Percentiles rank a stretch among this genome's conserved stretches.
phyloP scores from a whole-genome alignment of 495 filamentous ascomycete species.

The Lophiostoma macrostomum region DNA sequence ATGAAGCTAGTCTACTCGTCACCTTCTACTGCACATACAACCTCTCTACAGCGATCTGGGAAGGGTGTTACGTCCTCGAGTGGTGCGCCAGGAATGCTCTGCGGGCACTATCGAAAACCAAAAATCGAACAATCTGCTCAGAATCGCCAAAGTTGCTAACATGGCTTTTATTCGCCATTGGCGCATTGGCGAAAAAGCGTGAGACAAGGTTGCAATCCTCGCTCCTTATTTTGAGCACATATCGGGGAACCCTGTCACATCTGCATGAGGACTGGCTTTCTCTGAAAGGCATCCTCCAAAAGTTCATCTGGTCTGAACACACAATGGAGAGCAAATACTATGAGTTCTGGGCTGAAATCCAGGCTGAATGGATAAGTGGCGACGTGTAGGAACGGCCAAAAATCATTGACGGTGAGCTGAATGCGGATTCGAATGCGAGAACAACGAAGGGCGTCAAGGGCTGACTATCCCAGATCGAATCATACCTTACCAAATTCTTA shows the following conservation, averaged over 20 bases:
- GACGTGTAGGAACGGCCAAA: not conserved
- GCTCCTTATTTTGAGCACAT: not conserved
- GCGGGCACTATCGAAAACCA: not conserved
- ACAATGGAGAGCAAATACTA: conserved; percentile 1
- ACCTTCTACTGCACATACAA: conserved; percentile 17
- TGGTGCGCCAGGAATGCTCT: conserved; percentile 5
- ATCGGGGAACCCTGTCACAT: not conserved
- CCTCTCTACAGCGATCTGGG: conserved; percentile 11
- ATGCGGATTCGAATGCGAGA: too few relatives aligned
- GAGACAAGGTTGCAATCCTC: not conserved
- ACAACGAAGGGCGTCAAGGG: too few relatives aligned
- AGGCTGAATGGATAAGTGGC: not conserved
- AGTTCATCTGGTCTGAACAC: conserved; percentile 12
- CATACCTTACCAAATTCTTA: too few relatives aligned
- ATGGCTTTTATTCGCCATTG: conserved; percentile 9
- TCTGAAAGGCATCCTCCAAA: not conserved
- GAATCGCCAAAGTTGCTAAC: not conserved
- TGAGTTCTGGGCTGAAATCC: conserved; percentile 13
- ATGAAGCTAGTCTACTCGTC: conserved; percentile 16
- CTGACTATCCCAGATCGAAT: too few relatives aligned
- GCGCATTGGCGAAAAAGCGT: not conserved
- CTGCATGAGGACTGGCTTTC: not conserved
- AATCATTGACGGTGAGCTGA: not conserved
- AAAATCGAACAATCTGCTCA: not conserved
- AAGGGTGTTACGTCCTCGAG: conserved; percentile 10